Evolutionary conservation across 192 early-diverging fungal species (phyloP).

Genomic region (Mortierella hygrophila): DNA sequence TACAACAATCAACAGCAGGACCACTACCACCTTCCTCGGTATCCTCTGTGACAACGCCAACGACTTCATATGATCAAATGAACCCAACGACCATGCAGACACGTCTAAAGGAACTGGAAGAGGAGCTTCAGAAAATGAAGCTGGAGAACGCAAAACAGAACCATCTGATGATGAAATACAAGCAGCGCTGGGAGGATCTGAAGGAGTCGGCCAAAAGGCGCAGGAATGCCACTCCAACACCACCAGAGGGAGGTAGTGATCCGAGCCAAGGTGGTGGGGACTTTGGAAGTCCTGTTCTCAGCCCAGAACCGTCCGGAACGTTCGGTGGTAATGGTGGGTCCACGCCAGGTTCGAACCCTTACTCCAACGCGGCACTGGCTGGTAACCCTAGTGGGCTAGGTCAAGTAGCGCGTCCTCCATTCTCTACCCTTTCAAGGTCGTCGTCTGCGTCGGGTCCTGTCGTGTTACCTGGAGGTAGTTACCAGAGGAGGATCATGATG

Average conservation of each 20-base stretch:
- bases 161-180: constrained; percentile 73
- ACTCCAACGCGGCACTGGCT: constrained; percentile 17
- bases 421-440: constrained; percentile 9
- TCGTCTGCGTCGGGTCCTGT: constrained; percentile 27
- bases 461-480: constrained; percentile 14
- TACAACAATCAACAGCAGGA: not conserved
- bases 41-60: not conserved
- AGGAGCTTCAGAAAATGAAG: constrained; percentile 62
- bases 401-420: constrained; percentile 6
- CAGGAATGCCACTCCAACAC: constrained; percentile 26
- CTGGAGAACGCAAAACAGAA: constrained; percentile 66
- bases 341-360: constrained; percentile 11
- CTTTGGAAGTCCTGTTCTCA: not conserved
- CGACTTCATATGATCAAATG: constrained; percentile 1
- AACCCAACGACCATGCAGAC: constrained; percentile 42
- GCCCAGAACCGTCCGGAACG: not conserved
- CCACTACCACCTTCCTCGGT: not conserved
- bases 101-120: constrained; percentile 70
- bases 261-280: not conserved
- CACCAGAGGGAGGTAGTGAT: not conserved
- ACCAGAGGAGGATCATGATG: constrained; percentile 37
- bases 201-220: constrained; percentile 79
- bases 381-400: constrained; percentile 13
- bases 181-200: constrained; percentile 83
- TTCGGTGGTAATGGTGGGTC: not conserved